Percentiles rank a stretch among this genome's conserved stretches.
phyloP scores from a whole-genome alignment of 2,329 filamentous ascomycete genomes.

The Exophiala sideris region DNA sequence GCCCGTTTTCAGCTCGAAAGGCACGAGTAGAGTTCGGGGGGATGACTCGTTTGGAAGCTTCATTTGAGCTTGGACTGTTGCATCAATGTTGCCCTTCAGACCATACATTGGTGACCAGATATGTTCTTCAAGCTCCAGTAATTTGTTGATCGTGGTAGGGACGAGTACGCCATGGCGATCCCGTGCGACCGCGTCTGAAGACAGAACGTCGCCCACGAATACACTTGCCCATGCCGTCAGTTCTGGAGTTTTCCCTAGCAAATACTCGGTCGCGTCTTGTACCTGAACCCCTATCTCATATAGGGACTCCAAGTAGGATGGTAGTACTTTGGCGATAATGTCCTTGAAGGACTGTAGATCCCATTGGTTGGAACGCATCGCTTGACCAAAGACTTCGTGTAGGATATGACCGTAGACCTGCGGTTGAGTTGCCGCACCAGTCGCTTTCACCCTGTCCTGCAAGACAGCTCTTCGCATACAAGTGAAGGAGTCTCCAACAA shows the following conservation, averaged over 20 bases:
- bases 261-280: slow-evolving; percentile 70
- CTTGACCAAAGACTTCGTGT: slow-evolving; percentile 93
- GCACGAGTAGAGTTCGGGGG: slow-evolving; percentile 73
- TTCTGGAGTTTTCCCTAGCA: slow-evolving; percentile 78
- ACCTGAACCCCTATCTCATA: slow-evolving; percentile 80
- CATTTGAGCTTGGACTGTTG: slow-evolving; percentile 86
- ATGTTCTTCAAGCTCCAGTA: slow-evolving; percentile 95
- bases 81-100: slow-evolving; percentile 95
- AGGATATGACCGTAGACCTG: slow-evolving; percentile 91
- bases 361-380: slow-evolving; percentile 80
- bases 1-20: slow-evolving; percentile 94
- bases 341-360: slow-evolving; percentile 63
- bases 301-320: slow-evolving; percentile 79
- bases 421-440: slow-evolving; percentile 71
- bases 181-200: slow-evolving; percentile 68
- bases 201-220: slow-evolving; percentile 71
- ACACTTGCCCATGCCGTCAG: slow-evolving; percentile 77
- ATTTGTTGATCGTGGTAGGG: slow-evolving; percentile 82
- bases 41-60: slow-evolving; percentile 58
- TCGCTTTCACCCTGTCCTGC: slow-evolving; percentile 91
- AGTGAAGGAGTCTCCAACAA: slow-evolving; percentile 92
- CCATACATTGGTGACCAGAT: slow-evolving; percentile 98
- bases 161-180: slow-evolving; percentile 74
- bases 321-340: slow-evolving; percentile 66
- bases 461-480: slow-evolving; percentile 88